Conservation (phyloP, 371 early-diverging fungal species). For the Conidiobolus incongruus region DNA sequence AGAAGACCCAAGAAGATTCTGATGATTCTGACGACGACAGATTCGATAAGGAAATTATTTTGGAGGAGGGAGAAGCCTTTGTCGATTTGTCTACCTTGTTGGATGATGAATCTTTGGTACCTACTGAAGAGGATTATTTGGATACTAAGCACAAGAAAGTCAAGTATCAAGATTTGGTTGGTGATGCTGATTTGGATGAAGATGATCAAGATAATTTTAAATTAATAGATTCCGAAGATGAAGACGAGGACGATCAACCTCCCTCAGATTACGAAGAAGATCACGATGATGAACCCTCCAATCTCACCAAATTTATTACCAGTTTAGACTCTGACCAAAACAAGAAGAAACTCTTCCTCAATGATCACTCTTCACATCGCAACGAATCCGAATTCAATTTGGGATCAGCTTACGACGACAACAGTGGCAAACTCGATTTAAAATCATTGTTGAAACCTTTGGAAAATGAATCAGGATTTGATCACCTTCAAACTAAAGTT, state of each 20-base stretch:
- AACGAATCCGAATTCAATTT: conserved; percentile 60
- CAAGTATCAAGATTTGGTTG: too few relatives aligned
- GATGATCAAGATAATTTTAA: too few relatives aligned
- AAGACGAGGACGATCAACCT: too few relatives aligned
- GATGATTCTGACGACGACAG: conserved; percentile 23
- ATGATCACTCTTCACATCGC: conserved; percentile 15
- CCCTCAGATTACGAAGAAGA: too few relatives aligned
- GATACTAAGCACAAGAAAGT: too few relatives aligned
- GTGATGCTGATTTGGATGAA: too few relatives aligned
- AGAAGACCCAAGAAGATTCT: conserved; percentile 20
- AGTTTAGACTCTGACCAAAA: too few relatives aligned
- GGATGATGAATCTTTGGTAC: conserved; percentile 9
- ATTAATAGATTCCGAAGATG: too few relatives aligned
- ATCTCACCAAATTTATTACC: too few relatives aligned
- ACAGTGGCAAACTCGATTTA: conserved; percentile 38
- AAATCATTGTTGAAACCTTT: conserved; percentile 44
- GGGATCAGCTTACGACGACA: conserved; percentile 4
- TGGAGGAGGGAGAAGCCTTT: conserved; percentile 17
- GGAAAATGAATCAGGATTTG: conserved; percentile 29
- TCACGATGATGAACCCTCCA: too few relatives aligned
- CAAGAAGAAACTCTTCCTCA: conserved; percentile 14
- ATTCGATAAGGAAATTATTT: conserved; percentile 10
- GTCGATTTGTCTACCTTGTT: conserved; percentile 37
- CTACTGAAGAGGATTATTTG: too few relatives aligned
- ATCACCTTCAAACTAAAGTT: conserved; percentile 31